Base-by-base conservation (phyloP, 805 yeast genomes). In the Novakomyces olei region DNA sequence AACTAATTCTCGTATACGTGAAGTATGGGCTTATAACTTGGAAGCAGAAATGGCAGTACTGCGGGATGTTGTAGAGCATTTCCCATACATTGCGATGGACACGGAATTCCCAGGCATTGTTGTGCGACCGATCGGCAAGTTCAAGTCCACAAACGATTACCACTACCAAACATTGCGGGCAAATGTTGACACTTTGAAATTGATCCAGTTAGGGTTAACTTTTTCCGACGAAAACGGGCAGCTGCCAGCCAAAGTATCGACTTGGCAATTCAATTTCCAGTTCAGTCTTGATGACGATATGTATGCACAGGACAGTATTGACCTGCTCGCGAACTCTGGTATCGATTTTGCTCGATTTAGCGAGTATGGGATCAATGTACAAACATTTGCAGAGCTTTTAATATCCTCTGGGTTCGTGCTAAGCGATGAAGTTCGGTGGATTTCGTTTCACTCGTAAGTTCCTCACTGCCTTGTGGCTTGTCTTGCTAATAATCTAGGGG, bases 221-320 rank as follows among this genome's bases (percentile, higher is more conserved):
- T 52, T 80, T 16, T 60, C 78, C 35, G 88, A 76, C 48, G 58
- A 60, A 28, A 61, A 60, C 34, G 88, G 85, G 9, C 68, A 65
- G 37, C 69, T 67, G 36, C 83, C 83, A 2, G 41, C 27, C 3
- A 27, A 30, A 18, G 27, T 19, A 19, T 58, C 58, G 40, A 79
- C 94, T n/a, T 88, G 95, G 94, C 95, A 85, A 50, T 83, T 88
- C 57, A 88, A 88, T 52, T 81, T 88, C 57, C 61, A 65, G 41
- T 88, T 81, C 52, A 83, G 77, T 51, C 55, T 77, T 24, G 60
- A 65, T 25, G 43, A 40, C 32, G 88, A 80, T 47, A 85, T 88
- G 94, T 78, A 70, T 41, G 74, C 85, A 15, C 69, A 69, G 34
- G 96, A 83, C 44, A 78, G 85, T 14, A 61, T 81, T 35, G 79